Evolutionary conservation across 2,329 filamentous ascomycete species (phyloP).

Genomic region (Acrodontium crateriforme): DNA sequence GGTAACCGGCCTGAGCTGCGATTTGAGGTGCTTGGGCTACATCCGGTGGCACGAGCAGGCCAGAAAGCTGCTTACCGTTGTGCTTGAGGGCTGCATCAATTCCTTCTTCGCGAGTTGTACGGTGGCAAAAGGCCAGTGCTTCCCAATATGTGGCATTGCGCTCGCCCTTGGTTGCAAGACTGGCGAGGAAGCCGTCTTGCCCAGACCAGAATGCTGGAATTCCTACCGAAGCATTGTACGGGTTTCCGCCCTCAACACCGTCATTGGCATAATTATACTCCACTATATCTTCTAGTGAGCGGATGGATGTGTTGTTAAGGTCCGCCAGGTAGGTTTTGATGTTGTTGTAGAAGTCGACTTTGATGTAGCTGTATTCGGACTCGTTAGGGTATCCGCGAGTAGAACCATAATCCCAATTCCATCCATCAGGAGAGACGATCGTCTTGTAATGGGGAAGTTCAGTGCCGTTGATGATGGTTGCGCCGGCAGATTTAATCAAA

Average conservation of each 20-base stretch:
- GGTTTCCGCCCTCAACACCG: slow-evolving; percentile 52
- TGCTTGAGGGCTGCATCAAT: slow-evolving; percentile 48
- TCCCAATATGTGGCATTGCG: slow-evolving; percentile 53
- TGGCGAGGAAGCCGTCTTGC: slow-evolving; percentile 57
- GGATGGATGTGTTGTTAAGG: slow-evolving; percentile 46
- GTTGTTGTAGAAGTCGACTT: slow-evolving; percentile 57
- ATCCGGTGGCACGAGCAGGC: slow-evolving; percentile 53
- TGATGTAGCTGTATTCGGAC: slow-evolving; percentile 60
- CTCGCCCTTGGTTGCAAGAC: slow-evolving; percentile 44
- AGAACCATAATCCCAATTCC: slow-evolving; percentile 59
- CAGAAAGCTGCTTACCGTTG: slow-evolving; percentile 38
- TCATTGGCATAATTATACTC: slow-evolving; percentile 45
- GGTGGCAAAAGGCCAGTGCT: slow-evolving; percentile 48
- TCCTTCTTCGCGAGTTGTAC: slow-evolving; percentile 46
- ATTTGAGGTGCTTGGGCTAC: slow-evolving; percentile 55
- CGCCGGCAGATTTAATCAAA: slow-evolving; percentile 46
- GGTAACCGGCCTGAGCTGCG: slow-evolving; percentile 63
- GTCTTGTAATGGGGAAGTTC: slow-evolving; percentile 51
- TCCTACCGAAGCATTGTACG: slow-evolving; percentile 30
- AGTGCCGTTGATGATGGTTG: slow-evolving; percentile 54
- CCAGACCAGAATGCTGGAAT: slow-evolving; percentile 54
- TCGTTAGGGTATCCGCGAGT: slow-evolving; percentile 53
- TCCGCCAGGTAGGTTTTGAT: slow-evolving; percentile 50
- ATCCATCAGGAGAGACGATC: slow-evolving; percentile 52
- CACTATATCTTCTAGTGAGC: slow-evolving; percentile 51